Base-by-base conservation (phyloP, 192 early-diverging fungal species). In the Thoreauomyces humboldtii region DNA sequence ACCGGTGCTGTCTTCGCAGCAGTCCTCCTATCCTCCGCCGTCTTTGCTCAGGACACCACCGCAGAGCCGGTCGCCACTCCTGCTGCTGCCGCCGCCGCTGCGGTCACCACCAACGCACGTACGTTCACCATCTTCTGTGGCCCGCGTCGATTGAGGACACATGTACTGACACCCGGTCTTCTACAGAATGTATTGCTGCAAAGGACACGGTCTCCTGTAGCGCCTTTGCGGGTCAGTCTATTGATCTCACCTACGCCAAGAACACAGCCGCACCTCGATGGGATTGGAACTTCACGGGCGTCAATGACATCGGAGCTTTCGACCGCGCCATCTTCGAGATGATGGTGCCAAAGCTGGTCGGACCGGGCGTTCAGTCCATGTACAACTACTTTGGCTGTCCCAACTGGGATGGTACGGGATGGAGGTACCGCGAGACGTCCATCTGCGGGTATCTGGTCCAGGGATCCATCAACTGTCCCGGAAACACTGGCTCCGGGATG, bases 361-460 rank as follows among this genome's bases (percentile, higher is more conserved):
- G 4, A 24, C 6, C 4, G 2, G 32, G 32, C 15, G 15, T 15
- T 4, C 4, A 3, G 2, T 47, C 36, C 42, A 51, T 64, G 48
- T 64, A 38, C 35, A 17, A 53, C 14, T 64, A 33, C 22, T 64
- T 64, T 54, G 62, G 62, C 7, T 64, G 62, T 37, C 62, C 62
- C 11, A 54, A 33, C 29, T 64, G 50, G 47, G 62, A 64, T 17
- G 62, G 62, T 11, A 25, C 34, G 9, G 62, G 51, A 9, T 64
- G 62, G 62, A 41, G 62, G 37, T 64, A 64, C 35, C 24, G 48
- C 22, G 32, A 54, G 9, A 55, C 62, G 14, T n/a, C 51, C 25
- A 15, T 64, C 6, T 64, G 62, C 38, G 62, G 62, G 12, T 64
- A 64, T 32, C 41, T 64, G 7, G 51, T 46, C 6, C n/a, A 19